These are phyloP conservation scores for Starmera amethionina DNA, from an alignment of 805 yeast species.

Conservation along the genomic window DNA sequence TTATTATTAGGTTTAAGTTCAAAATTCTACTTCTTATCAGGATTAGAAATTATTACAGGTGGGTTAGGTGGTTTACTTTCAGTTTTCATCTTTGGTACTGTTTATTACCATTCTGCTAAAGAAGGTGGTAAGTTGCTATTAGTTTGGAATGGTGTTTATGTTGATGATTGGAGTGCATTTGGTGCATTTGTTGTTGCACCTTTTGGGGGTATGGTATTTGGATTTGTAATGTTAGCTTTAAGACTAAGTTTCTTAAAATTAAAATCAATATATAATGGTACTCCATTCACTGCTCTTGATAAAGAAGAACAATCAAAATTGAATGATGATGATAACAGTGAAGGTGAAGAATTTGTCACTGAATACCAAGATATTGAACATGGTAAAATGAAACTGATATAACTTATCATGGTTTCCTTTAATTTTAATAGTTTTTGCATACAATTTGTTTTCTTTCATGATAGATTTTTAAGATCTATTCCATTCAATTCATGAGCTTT, in stretches of 20 bases:
- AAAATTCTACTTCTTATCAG: constrained; percentile 58
- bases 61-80: constrained; percentile 75
- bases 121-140: constrained; percentile 73
- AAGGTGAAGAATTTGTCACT: too few species aligned
- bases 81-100: constrained; percentile 75
- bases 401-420: too few species aligned
- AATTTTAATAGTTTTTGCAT: too few species aligned
- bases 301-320: constrained; percentile 7
- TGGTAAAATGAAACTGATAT: too few species aligned
- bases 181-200: constrained; percentile 94
- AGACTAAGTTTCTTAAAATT: constrained; percentile 29
- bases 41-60: constrained; percentile 74
- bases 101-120: constrained; percentile 61
- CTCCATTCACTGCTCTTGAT: constrained; percentile 25
- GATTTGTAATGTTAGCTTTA: constrained; percentile 38
- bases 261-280: constrained; percentile 10
- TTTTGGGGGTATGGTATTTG: constrained; percentile 59
- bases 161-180: constrained; percentile 83
- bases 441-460: too few species aligned
- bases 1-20: constrained; percentile 70
- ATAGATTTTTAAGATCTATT: too few species aligned
- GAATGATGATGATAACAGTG: too few species aligned
- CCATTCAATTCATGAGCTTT: too few species aligned
- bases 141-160: constrained; percentile 71
- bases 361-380: too few species aligned